phyloP scores from a whole-genome alignment of 208 protist species.

The Trypanosoma mega region DNA sequence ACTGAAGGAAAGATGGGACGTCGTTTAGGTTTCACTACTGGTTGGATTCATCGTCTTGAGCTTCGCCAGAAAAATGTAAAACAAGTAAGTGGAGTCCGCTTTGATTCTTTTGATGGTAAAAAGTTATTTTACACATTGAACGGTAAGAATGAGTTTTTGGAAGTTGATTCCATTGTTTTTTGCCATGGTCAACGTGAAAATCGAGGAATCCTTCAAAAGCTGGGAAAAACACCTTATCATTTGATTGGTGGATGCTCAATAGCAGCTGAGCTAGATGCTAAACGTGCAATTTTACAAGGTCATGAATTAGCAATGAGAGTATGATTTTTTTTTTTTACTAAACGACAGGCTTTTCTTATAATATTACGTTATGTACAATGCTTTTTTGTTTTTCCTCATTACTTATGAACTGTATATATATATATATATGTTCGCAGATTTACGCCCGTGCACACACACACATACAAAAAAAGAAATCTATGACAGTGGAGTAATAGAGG shows the following conservation, averaged over 20 bases:
- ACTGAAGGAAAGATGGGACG: constrained; percentile 76
- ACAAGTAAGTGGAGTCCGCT: constrained; percentile 63
- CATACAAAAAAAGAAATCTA: constrained; percentile 2
- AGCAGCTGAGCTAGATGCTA: constrained; percentile 26
- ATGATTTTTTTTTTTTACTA: constrained; percentile 7
- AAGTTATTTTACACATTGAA: constrained; percentile 48
- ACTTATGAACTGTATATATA: constrained; percentile 4
- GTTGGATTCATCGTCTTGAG: constrained; percentile 90
- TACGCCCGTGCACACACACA: background rate
- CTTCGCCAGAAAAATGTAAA: constrained; percentile 76
- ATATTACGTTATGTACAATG: too few species aligned
- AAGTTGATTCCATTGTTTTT: constrained; percentile 83
- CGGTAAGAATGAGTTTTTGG: constrained; percentile 38
- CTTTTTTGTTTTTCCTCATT: constrained; percentile 1
- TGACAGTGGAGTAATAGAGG: background rate
- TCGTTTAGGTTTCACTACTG: constrained; percentile 82
- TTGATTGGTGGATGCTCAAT: constrained; percentile 24
- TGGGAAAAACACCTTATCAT: constrained; percentile 12
- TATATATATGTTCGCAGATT: constrained; percentile 3
- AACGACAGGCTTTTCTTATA: too few species aligned
- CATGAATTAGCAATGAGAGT: constrained; percentile 23
- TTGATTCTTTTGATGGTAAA: constrained; percentile 83
- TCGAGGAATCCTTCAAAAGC: constrained; percentile 35
- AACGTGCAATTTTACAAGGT: constrained; percentile 22
- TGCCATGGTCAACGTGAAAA: constrained; percentile 85